Conservation (phyloP, 345 rosid species). For the Gynandropsis gynandra region DNA sequence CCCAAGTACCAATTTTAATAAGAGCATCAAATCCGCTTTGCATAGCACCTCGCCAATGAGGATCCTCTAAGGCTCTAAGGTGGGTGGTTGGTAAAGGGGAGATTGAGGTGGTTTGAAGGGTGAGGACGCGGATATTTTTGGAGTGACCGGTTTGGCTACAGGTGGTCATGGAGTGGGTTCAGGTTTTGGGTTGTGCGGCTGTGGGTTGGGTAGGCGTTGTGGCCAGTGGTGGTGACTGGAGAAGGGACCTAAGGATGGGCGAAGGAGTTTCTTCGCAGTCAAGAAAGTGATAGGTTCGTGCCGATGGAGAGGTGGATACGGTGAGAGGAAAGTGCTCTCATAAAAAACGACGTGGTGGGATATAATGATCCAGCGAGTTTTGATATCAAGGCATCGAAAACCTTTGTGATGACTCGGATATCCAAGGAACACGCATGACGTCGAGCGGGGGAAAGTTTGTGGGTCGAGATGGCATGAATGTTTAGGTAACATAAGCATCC, state of each 20-base stretch:
- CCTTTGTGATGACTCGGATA: not conserved
- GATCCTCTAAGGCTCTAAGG: no score
- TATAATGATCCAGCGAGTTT: no score
- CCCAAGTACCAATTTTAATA: no score
- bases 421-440: not conserved
- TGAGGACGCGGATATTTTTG: no score
- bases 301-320: not conserved
- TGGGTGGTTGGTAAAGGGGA: no score
- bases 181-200: not conserved
- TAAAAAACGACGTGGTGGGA: not conserved
- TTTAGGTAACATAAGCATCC: not conserved
- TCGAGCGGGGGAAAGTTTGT: not conserved
- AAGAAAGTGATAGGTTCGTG: not conserved
- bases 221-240: no score
- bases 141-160: not conserved
- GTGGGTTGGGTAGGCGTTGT: no score
- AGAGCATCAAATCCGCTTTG: no score
- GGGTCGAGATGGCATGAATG: not conserved
- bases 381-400: not conserved
- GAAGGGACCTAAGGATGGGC: no score
- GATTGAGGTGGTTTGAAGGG: no score
- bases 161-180: not conserved
- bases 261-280: not conserved
- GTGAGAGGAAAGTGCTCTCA: no score
- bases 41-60: no score